Evolutionary conservation across 768 basidiomycete species (phyloP).

Genomic region (Rhodotorula babjevae): DNA sequence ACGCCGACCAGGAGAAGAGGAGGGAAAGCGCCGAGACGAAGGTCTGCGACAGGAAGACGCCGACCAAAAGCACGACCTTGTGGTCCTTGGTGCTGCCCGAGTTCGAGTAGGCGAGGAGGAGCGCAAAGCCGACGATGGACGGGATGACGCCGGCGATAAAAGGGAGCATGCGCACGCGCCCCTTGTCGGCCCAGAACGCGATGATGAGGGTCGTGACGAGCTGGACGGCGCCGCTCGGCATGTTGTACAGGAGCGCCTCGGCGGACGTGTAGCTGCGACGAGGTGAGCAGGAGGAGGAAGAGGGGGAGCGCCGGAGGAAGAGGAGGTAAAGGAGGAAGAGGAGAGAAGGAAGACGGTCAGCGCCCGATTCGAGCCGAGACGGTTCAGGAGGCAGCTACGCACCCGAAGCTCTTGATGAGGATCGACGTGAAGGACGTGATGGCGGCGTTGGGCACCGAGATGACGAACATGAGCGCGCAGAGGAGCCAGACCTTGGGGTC

Average conservation of each 20-base stretch:
- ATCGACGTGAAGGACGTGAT: constrained; percentile 30
- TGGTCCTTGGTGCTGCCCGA: constrained; percentile 39
- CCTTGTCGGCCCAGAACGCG: constrained; percentile 13
- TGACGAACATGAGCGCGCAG: constrained; percentile 52
- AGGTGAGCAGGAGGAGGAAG: too few relatives aligned
- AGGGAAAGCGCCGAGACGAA: constrained; percentile 59
- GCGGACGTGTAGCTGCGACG: constrained; percentile 51
- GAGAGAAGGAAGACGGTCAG: neutral
- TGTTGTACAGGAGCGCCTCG: constrained; percentile 60
- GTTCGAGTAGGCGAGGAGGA: constrained; percentile 54
- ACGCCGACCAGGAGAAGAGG: constrained; percentile 57
- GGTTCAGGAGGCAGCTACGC: neutral
- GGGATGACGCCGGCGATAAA: constrained; percentile 16
- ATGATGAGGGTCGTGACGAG: constrained; percentile 53
- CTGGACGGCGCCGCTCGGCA: constrained; percentile 55
- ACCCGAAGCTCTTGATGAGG: constrained; percentile 11
- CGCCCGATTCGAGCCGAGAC: too few relatives aligned
- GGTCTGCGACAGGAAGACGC: constrained; percentile 50
- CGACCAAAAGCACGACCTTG: constrained; percentile 59
- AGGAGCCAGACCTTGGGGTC: constrained; percentile 64
- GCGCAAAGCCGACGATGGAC: constrained; percentile 57
- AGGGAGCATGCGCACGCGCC: constrained; percentile 16
- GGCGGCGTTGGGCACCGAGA: constrained; percentile 52
- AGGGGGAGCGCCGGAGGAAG: too few relatives aligned
- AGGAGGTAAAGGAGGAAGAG: too few relatives aligned